These are phyloP conservation scores for Apocynum venetum DNA, from an alignment of 257 asterid genomes.

Conservation along the genomic window DNA sequence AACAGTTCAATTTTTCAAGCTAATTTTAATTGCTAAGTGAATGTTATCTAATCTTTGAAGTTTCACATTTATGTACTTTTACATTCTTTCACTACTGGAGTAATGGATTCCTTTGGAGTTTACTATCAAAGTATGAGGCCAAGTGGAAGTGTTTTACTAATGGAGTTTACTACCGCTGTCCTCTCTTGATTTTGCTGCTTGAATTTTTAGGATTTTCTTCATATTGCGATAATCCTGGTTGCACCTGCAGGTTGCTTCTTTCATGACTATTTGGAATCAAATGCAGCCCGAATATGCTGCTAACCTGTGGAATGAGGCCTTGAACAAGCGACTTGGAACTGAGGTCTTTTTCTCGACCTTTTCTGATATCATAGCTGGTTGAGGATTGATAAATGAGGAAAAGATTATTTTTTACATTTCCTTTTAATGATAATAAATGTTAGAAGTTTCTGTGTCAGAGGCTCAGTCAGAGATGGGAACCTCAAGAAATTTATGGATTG, in stretches of 20 bases:
- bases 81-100: not conserved
- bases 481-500: not conserved
- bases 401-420: not conserved
- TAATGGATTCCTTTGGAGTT: not conserved
- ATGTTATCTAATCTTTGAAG: not conserved
- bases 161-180: not conserved
- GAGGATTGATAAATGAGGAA: not conserved
- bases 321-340: constrained; percentile 90
- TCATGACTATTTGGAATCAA: constrained; percentile 84
- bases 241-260: constrained; percentile 71
- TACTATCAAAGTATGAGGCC: not conserved
- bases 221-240: constrained; percentile 16
- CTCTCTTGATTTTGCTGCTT: not conserved
- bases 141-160: not conserved
- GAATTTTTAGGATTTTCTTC: not conserved
- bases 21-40: not conserved
- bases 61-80: not conserved
- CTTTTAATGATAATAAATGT: not conserved
- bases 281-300: constrained; percentile 78
- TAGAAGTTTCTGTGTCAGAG: not conserved
- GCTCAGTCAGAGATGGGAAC: not conserved
- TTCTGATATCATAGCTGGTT: not conserved
- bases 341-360: constrained; percentile 39
- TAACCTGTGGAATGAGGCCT: constrained; percentile 89
- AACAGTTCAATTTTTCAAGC: not conserved